Conservation (phyloP, 2,329 filamentous ascomycete genomes). For the Aspergillus terreus region DNA sequence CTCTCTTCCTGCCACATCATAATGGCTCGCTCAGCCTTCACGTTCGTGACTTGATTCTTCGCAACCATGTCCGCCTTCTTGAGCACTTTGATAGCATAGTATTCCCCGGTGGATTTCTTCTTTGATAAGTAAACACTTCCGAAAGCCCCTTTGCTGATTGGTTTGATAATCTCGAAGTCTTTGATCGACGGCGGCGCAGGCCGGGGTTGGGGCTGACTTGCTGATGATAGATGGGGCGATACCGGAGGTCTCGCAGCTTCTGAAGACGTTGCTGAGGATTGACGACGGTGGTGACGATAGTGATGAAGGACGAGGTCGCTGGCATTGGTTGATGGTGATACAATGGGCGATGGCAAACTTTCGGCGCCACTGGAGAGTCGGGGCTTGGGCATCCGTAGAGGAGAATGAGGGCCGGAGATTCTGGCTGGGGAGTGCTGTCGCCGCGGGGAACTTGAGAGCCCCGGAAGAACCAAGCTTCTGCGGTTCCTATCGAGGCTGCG, state of each 20-base stretch:
- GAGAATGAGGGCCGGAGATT: conserved; percentile 71
- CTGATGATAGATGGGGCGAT: conserved; percentile 76
- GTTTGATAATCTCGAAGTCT: conserved; percentile 98
- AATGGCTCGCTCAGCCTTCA: conserved; percentile 96
- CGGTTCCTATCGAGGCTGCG: conserved; percentile 81
- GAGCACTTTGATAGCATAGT: conserved; percentile 96
- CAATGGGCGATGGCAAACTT: conserved; percentile 72
- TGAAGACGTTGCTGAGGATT: conserved; percentile 86
- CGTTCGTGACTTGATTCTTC: conserved; percentile 98
- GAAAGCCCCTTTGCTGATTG: conserved; percentile 97
- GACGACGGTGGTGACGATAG: conserved; percentile 72
- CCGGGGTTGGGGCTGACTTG: conserved; percentile 77
- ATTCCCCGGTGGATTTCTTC: conserved; percentile 97
- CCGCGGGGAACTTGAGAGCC: conserved; percentile 68
- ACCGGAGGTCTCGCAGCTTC: conserved; percentile 64
- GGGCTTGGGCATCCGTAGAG: conserved; percentile 79
- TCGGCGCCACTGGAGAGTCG: conserved; percentile 57
- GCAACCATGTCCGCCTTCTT: conserved; percentile 99
- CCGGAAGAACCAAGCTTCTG: conserved; percentile 78
- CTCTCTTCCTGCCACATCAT: conserved; percentile 99
- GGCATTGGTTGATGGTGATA: conserved; percentile 79
- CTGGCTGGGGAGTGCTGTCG: conserved; percentile 88
- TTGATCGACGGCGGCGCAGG: conserved; percentile 95
- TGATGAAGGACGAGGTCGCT: conserved; percentile 61
- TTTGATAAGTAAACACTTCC: conserved; percentile 97